These are phyloP conservation scores for Ustilago lituana DNA, from an alignment of 1,284 basidiomycete species.

Conservation along the genomic window DNA sequence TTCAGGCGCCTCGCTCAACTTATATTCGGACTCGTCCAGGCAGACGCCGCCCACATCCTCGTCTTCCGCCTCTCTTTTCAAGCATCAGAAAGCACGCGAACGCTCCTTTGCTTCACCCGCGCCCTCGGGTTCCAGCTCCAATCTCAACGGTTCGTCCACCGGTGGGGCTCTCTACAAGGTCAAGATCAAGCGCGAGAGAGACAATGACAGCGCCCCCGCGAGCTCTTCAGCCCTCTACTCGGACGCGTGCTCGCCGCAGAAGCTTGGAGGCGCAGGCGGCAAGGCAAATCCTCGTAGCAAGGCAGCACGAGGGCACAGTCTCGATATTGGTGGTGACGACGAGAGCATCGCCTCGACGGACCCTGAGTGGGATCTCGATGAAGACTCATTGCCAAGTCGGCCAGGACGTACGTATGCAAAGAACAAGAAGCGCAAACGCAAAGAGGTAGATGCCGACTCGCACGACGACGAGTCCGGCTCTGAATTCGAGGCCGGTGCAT, in stretches of 20 bases:
- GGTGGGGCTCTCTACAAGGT: slow-evolving; percentile 24
- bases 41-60: slow-evolving; percentile 17
- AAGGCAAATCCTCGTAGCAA: slow-evolving; percentile 40
- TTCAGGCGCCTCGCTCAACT: slow-evolving; percentile 15
- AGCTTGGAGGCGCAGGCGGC: slow-evolving; percentile 15
- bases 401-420: slow-evolving; percentile 50
- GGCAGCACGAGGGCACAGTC: slow-evolving; percentile 25
- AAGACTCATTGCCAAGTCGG: slow-evolving; percentile 52
- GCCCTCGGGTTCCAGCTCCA: slow-evolving; percentile 15
- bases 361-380: slow-evolving; percentile 54
- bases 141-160: slow-evolving; percentile 17
- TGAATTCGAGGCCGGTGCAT: slow-evolving; percentile 43
- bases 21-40: slow-evolving; percentile 32
- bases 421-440: slow-evolving; percentile 51
- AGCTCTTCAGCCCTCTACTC: slow-evolving; percentile 28
- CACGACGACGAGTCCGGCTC: slow-evolving; percentile 48
- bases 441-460: slow-evolving; percentile 37
- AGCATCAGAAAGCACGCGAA: slow-evolving; percentile 33
- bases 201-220: slow-evolving; percentile 35
- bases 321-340: slow-evolving; percentile 34
- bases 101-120: slow-evolving; percentile 39
- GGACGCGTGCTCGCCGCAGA: slow-evolving; percentile 23
- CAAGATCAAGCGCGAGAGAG: slow-evolving; percentile 48
- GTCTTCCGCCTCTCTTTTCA: slow-evolving; percentile 6
- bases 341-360: slow-evolving; percentile 48